phyloP scores from a whole-genome alignment of 148 eudicot genomes.

The Rhododendron kiyosumense region DNA sequence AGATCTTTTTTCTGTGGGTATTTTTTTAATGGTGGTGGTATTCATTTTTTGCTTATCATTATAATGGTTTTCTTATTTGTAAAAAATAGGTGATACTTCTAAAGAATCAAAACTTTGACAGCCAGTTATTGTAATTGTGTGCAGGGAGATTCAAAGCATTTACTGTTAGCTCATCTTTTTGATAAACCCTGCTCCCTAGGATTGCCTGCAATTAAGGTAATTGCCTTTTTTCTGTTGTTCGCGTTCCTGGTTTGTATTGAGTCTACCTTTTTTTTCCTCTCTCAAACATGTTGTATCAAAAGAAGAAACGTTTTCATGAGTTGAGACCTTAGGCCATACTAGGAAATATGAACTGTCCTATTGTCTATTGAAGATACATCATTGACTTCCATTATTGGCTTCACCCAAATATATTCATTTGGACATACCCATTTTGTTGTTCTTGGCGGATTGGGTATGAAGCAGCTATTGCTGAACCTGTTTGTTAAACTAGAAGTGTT shows the following conservation, averaged over 20 bases:
- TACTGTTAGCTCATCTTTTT: constrained; percentile 82
- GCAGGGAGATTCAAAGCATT: constrained; percentile 75
- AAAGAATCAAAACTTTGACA: not conserved
- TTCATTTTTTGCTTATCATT: not conserved
- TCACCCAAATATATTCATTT: not conserved
- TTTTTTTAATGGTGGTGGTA: not conserved
- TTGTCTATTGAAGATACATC: not conserved
- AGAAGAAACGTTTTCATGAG: not conserved
- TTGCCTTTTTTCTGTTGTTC: not conserved
- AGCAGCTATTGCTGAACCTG: not conserved
- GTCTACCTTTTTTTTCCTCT: not conserved
- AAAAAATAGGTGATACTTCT: not conserved
- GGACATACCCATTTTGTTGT: not conserved
- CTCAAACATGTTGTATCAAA: not conserved
- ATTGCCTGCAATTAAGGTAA: constrained; percentile 75
- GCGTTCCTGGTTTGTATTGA: not conserved
- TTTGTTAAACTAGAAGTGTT: not conserved
- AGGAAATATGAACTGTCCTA: not conserved
- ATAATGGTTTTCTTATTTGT: not conserved
- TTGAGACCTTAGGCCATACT: too few species aligned
- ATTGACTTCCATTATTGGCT: not conserved
- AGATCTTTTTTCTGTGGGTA: not conserved
- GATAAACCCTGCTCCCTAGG: constrained; percentile 97
- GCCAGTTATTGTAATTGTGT: not conserved
- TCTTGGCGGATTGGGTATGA: not conserved